Conservation (phyloP, 2,329 filamentous ascomycete species). For the Trichoderma cornu-damae region DNA sequence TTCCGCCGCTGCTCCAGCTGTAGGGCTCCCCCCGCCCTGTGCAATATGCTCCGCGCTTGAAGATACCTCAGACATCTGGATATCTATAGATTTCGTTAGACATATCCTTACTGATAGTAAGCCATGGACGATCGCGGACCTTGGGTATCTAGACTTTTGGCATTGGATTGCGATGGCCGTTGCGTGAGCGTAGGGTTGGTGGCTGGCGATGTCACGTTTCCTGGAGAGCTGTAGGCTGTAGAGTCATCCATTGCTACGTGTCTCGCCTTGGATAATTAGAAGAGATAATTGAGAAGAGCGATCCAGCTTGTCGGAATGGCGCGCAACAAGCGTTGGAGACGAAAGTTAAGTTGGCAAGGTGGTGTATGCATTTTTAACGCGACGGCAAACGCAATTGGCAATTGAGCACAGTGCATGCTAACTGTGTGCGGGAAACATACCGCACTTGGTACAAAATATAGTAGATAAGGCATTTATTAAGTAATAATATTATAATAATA, state of each 20-base stretch:
- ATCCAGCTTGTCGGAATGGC: constrained; percentile 1
- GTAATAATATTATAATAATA: too few relatives aligned
- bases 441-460: too few relatives aligned
- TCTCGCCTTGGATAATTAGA: background rate
- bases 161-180: constrained; percentile 46
- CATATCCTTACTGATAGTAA: background rate
- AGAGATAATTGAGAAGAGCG: background rate
- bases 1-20: constrained; percentile 49
- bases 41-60: constrained; percentile 47
- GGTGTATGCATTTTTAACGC: constrained; percentile 12
- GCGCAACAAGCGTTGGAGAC: constrained; percentile 9
- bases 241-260: constrained; percentile 51
- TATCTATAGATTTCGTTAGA: constrained; percentile 41
- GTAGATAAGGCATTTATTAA: too few relatives aligned
- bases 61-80: constrained; percentile 56
- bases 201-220: constrained; percentile 51
- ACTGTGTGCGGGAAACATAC: too few relatives aligned
- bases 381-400: constrained; percentile 3
- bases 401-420: too few relatives aligned
- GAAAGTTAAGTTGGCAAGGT: constrained; percentile 1
- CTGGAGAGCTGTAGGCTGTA: constrained; percentile 53
- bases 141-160: constrained; percentile 39
- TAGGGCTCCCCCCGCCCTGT: constrained; percentile 57
- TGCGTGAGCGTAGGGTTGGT: constrained; percentile 54
- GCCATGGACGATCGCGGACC: constrained; percentile 34